Percentiles rank a stretch among this genome's conserved stretches.
These are phyloP conservation scores for Aegilops umbellulata DNA, from an alignment of 176 grass and related monocot genomes.

Conservation along the genomic window DNA sequence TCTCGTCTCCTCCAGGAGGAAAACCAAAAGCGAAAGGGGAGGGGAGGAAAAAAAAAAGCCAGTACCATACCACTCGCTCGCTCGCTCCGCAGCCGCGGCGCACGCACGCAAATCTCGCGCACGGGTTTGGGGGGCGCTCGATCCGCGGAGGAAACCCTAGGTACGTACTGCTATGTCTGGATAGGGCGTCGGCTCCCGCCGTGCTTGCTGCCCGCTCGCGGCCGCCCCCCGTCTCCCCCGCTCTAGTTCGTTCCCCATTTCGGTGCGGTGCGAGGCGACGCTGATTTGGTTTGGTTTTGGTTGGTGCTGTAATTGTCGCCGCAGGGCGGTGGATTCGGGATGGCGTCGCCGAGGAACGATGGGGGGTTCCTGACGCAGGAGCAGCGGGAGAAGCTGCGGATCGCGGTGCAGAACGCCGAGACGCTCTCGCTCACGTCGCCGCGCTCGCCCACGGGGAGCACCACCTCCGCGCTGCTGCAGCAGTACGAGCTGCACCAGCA, in stretches of 20 bases:
- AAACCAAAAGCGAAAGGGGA: constrained; percentile 19
- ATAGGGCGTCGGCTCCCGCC: not conserved
- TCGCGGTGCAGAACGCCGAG: constrained; percentile 86
- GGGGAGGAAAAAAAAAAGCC: not conserved
- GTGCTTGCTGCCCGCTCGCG: not conserved
- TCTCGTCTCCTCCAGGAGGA: constrained; percentile 15
- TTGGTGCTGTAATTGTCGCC: not conserved
- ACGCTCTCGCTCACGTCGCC: constrained; percentile 70
- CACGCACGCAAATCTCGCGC: constrained; percentile 39
- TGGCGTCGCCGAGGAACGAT: constrained; percentile 89
- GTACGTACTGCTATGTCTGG: not conserved
- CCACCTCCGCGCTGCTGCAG: constrained; percentile 53
- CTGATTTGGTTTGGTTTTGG: constrained; percentile 7
- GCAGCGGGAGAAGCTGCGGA: constrained; percentile 83
- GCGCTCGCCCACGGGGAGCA: constrained; percentile 52
- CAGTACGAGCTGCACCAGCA: constrained; percentile 56
- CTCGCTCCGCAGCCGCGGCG: not conserved
- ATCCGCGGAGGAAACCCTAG: constrained; percentile 58
- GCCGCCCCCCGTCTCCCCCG: not conserved
- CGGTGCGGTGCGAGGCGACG: not conserved
- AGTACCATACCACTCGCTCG: not conserved
- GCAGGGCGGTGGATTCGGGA: constrained; percentile 21
- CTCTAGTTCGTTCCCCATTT: constrained; percentile 10
- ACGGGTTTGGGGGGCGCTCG: constrained; percentile 21
- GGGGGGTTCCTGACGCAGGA: constrained; percentile 83